Conservation (phyloP, 495 filamentous ascomycete genomes). For the Saxophila tyrrhenica region DNA sequence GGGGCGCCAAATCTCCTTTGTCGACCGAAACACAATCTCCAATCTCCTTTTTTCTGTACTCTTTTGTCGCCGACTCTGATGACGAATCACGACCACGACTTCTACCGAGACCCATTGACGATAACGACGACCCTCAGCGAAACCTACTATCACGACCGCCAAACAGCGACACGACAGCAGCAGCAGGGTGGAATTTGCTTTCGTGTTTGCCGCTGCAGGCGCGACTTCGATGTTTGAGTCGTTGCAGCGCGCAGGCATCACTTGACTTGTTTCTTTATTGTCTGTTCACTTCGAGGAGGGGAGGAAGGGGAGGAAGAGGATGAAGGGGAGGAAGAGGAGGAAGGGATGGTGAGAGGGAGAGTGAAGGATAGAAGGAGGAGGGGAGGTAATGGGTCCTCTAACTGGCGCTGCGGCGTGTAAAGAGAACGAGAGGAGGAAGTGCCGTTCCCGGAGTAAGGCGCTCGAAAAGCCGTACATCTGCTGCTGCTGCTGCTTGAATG, state of each 20-base stretch:
- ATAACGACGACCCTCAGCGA: constrained; percentile 11
- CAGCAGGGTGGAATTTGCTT: not conserved
- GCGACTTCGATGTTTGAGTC: not conserved
- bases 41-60: constrained; percentile 7
- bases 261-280: constrained; percentile 4
- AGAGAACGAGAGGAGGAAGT: not conserved
- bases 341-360: not conserved
- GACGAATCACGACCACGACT: constrained; percentile 19
- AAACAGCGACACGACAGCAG: not conserved
- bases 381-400: too few species aligned
- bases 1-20: constrained; percentile 1
- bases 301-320: not conserved
- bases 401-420: too few species aligned
- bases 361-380: too few species aligned
- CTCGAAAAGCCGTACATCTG: not conserved
- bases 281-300: constrained; percentile 4
- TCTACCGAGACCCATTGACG: constrained; percentile 12
- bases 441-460: not conserved
- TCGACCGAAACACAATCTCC: not conserved
- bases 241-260: not conserved
- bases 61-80: constrained; percentile 7
- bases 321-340: not conserved
- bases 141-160: not conserved
- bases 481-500: not conserved
- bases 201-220: not conserved